Conservation (phyloP, 164 flowering plant genomes). For the Amborella trichopoda region DNA sequence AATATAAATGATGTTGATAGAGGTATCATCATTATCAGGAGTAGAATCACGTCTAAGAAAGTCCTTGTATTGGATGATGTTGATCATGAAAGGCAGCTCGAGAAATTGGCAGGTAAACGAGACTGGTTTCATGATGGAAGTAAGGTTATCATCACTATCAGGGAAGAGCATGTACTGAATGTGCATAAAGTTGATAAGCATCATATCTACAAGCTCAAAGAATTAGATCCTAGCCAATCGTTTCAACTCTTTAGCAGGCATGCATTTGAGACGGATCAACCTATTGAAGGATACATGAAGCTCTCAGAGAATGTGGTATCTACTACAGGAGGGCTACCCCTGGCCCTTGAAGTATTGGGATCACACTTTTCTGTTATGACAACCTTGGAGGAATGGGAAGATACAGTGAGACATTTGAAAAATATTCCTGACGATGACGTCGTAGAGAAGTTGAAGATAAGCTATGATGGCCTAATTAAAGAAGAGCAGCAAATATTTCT, state of each 20-base stretch:
- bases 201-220: no score
- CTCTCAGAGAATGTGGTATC: not conserved
- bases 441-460: not conserved
- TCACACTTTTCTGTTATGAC: not conserved
- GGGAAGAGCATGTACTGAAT: not conserved
- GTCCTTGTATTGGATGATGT: slow-evolving; percentile 1
- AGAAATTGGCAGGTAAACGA: no score
- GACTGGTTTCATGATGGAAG: not conserved
- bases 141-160: not conserved
- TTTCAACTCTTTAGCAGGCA: not conserved
- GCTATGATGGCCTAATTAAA: not conserved
- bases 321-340: not conserved
- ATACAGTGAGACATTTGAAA: not conserved
- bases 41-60: not conserved
- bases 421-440: not conserved
- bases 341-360: not conserved
- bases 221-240: not conserved
- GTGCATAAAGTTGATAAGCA: not conserved
- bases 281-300: not conserved
- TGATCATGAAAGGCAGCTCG: no score
- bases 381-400: not conserved
- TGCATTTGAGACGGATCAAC: not conserved
- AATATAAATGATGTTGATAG: not conserved
- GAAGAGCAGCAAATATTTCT: no score
- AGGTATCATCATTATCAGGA: not conserved